These are phyloP conservation scores for Zoysia pacifica DNA, from an alignment of 176 grass and related monocot genomes.

Conservation along the genomic window DNA sequence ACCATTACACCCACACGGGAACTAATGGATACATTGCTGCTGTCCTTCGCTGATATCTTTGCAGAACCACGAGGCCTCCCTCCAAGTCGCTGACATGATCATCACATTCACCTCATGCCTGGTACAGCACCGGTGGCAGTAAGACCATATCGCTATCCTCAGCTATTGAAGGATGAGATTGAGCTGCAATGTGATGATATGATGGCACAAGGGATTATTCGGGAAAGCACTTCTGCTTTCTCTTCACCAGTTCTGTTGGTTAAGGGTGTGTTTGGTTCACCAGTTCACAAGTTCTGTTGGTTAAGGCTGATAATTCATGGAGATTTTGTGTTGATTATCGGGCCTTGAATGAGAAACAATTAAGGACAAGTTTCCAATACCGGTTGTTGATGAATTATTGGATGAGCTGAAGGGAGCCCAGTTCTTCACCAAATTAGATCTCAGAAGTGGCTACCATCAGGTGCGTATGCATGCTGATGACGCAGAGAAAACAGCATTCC, in stretches of 20 bases:
- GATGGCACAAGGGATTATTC: not conserved
- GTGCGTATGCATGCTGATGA: not conserved
- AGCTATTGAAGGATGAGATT: not conserved
- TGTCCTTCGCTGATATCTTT: not conserved
- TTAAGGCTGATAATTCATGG: not conserved
- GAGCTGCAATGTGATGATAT: not conserved
- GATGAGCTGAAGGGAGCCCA: not conserved
- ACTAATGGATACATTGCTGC: too few species aligned
- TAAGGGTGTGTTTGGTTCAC: not conserved
- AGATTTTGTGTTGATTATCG: not conserved
- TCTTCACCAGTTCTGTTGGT: not conserved
- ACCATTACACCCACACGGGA: too few species aligned
- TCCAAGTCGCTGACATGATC: not conserved
- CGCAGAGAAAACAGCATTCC: not conserved
- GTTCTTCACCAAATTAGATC: not conserved
- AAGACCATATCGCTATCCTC: not conserved
- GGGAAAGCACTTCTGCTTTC: not conserved
- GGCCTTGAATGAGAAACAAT: not conserved
- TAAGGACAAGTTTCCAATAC: not conserved
- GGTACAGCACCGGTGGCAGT: not conserved
- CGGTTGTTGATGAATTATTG: not conserved
- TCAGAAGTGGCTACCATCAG: not conserved
- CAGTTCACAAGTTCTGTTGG: too few species aligned
- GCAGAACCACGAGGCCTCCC: not conserved
- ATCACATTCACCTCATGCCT: not conserved